phyloP scores from a whole-genome alignment of 2,329 filamentous ascomycete species.

The Curvularia sp. region DNA sequence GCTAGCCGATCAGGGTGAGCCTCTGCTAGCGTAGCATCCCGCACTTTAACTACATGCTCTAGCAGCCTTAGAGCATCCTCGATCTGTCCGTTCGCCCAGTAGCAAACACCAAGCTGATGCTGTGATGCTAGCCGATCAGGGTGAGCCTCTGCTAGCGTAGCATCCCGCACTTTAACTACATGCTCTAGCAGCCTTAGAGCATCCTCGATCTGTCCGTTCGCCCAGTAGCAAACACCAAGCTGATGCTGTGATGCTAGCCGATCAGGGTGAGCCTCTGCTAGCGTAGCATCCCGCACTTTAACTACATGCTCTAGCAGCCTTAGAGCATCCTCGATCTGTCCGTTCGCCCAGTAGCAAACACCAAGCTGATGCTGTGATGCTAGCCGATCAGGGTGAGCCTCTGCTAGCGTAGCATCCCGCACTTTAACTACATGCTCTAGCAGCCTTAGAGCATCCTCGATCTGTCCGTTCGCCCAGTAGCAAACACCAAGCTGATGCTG shows the following conservation, averaged over 20 bases:
- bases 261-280: constrained; percentile 15
- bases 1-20: constrained; percentile 15
- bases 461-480: too few species aligned
- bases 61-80: constrained; percentile 18
- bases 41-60: constrained; percentile 16
- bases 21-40: constrained; percentile 10
- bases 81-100: too few species aligned
- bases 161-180: constrained; percentile 9
- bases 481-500: too few species aligned
- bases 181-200: constrained; percentile 19
- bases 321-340: too few species aligned
- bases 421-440: too few species aligned
- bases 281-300: constrained; percentile 7
- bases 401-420: too few species aligned
- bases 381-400: too few species aligned
- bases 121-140: constrained; percentile 17
- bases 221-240: constrained; percentile 5
- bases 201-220: constrained; percentile 11
- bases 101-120: too few species aligned
- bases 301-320: constrained; percentile 19
- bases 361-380: too few species aligned
- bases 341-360: too few species aligned
- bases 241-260: constrained; percentile 19
- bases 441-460: too few species aligned
- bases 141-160: constrained; percentile 15